Evolutionary conservation across 176 grass and related monocot genomes (phyloP).

Genomic region (Puya raimondii): DNA sequence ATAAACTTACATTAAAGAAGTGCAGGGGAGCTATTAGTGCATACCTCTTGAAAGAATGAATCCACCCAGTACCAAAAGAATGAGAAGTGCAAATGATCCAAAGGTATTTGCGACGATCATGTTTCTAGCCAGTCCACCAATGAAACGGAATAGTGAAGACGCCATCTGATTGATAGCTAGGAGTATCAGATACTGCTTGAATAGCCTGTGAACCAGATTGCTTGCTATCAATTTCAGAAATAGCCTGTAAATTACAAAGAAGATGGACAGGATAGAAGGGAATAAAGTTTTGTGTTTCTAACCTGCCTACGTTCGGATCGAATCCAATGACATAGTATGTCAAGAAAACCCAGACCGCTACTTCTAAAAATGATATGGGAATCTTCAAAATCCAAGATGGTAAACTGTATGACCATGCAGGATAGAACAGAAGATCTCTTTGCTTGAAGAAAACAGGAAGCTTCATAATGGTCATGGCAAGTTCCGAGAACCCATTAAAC

Average conservation of each 20-base stretch:
- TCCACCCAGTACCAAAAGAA: constrained; percentile 62
- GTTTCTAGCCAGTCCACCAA: constrained; percentile 47
- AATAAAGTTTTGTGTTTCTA: constrained; percentile 18
- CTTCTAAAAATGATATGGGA: constrained; percentile 71
- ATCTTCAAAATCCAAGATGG: constrained; percentile 87
- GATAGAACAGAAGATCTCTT: constrained; percentile 81
- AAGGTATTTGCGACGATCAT: constrained; percentile 79
- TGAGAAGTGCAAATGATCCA: constrained; percentile 54
- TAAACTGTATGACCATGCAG: constrained; percentile 80
- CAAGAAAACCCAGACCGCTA: constrained; percentile 56
- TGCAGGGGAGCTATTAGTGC: background rate
- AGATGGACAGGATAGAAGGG: background rate
- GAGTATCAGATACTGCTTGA: constrained; percentile 71
- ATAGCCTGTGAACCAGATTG: background rate
- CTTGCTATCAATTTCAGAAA: background rate
- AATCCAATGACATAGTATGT: constrained; percentile 92
- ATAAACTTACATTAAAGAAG: background rate
- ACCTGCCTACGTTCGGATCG: constrained; percentile 76
- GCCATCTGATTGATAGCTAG: constrained; percentile 71
- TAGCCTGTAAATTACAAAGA: background rate
- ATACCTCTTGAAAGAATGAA: constrained; percentile 71
- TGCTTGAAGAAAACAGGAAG: constrained; percentile 95
- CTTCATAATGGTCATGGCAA: constrained; percentile 57
- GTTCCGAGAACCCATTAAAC: constrained; percentile 79
- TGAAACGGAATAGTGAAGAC: constrained; percentile 50